Evolutionary conservation across 2,329 filamentous ascomycete species (phyloP).

Genomic region (Epichloe elymi): DNA sequence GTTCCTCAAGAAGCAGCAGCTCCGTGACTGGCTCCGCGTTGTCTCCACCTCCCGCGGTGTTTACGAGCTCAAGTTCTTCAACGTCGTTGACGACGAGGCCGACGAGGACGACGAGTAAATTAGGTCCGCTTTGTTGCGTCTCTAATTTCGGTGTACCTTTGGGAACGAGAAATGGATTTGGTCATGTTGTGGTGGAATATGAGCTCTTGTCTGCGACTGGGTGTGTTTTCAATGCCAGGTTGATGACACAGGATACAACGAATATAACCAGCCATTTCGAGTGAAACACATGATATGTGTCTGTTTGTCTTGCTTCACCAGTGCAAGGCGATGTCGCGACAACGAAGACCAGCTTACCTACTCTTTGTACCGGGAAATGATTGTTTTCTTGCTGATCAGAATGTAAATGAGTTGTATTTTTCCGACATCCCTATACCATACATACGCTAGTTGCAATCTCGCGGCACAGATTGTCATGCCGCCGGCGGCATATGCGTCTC

Average conservation of each 20-base stretch:
- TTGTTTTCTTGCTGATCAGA: too few relatives aligned
- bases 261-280: conserved; percentile 18
- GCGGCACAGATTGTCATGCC: background rate
- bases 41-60: conserved; percentile 96
- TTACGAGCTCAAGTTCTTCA: conserved; percentile 99
- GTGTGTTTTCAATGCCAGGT: background rate
- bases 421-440: background rate
- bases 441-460: background rate
- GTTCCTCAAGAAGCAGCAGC: conserved; percentile 99
- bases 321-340: background rate
- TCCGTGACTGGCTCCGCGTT: conserved; percentile 98
- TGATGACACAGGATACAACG: conserved; percentile 5
- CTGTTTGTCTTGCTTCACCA: background rate
- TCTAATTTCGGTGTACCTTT: background rate
- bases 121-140: conserved; percentile 8
- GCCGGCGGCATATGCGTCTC: background rate
- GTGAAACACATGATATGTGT: background rate
- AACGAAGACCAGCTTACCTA: too few relatives aligned
- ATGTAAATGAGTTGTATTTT: too few relatives aligned
- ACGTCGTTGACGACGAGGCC: conserved; percentile 95
- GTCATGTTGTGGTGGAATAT: background rate
- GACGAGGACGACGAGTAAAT: conserved; percentile 98
- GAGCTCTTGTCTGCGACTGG: background rate
- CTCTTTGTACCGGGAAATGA: too few relatives aligned
- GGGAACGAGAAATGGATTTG: conserved; percentile 1